phyloP scores from a whole-genome alignment of 805 yeast genomes.

The Zygotorulaspora danielsina region DNA sequence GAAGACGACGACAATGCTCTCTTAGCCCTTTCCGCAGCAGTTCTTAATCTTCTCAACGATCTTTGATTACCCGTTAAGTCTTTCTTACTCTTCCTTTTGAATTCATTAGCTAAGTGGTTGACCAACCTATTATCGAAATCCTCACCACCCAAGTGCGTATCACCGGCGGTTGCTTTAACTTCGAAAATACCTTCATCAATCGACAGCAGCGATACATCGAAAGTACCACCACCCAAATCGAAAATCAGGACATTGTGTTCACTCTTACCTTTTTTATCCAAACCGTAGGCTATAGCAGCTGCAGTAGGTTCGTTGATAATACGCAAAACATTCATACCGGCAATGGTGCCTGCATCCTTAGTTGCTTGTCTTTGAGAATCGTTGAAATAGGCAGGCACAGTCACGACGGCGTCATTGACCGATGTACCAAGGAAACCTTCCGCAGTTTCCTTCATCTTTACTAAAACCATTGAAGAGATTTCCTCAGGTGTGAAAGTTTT shows the following conservation, averaged over 20 bases:
- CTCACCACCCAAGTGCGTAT: slow-evolving; percentile 93
- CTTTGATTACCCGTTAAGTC: slow-evolving; percentile 88
- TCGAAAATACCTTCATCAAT: slow-evolving; percentile 96
- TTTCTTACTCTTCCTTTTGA: slow-evolving; percentile 94
- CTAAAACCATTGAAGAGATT: slow-evolving; percentile 86
- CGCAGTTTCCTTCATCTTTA: slow-evolving; percentile 88
- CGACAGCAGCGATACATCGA: slow-evolving; percentile 88
- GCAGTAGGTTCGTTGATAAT: slow-evolving; percentile 97
- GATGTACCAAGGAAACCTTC: slow-evolving; percentile 78
- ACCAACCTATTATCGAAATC: slow-evolving; percentile 95
- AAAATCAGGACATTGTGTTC: slow-evolving; percentile 87
- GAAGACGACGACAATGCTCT: slow-evolving; percentile 95
- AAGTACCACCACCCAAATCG: slow-evolving; percentile 98
- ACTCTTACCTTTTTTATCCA: slow-evolving; percentile 68
- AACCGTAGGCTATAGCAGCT: slow-evolving; percentile 95
- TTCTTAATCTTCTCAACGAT: slow-evolving; percentile 94
- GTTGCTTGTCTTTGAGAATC: slow-evolving; percentile 98
- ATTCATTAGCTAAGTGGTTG: slow-evolving; percentile 83
- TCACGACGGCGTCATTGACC: slow-evolving; percentile 87
- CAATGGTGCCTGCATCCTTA: slow-evolving; percentile 95
- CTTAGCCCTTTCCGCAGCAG: slow-evolving; percentile 98
- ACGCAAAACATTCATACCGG: slow-evolving; percentile 91
- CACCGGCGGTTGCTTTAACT: slow-evolving; percentile 77
- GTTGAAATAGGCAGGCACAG: slow-evolving; percentile 96
- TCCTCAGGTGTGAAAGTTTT: slow-evolving; percentile 92